Conservation (phyloP, 306 rosid species). For the Trifolium pratense region DNA sequence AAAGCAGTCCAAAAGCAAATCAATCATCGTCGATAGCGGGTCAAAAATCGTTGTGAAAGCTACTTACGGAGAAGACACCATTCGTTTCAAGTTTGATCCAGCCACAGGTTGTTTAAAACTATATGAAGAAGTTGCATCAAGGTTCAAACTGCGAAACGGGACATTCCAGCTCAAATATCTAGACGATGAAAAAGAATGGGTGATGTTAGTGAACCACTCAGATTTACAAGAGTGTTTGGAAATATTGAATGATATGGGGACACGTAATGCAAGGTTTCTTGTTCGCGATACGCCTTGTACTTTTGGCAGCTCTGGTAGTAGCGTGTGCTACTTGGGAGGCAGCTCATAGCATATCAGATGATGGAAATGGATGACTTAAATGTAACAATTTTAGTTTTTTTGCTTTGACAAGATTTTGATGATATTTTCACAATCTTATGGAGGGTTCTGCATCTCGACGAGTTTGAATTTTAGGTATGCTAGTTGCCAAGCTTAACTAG, state of each 20-base stretch:
- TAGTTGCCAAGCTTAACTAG: conserved; percentile 18
- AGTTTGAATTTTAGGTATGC: conserved; percentile 12
- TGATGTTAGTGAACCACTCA: conserved; percentile 68
- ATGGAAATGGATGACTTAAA: conserved; percentile 30
- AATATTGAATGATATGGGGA: conserved; percentile 65
- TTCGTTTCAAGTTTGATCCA: conserved; percentile 79
- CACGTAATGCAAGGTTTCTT: conserved; percentile 58
- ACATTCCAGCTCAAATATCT: conserved; percentile 76
- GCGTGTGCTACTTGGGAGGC: conserved; percentile 56
- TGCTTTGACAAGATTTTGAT: conserved; percentile 18
- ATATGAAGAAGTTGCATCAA: conserved; percentile 71
- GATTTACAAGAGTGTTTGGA: conserved; percentile 84
- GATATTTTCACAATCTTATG: conserved; percentile 21
- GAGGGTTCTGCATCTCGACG: conserved; percentile 27
- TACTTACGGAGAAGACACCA: conserved; percentile 66
- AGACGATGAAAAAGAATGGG: conserved; percentile 94
- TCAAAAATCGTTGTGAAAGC: conserved; percentile 74
- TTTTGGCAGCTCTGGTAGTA: conserved; percentile 69
- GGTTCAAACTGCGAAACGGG: conserved; percentile 73
- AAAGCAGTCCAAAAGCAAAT: conserved; percentile 49
- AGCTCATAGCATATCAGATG: conserved; percentile 45
- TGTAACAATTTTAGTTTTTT: conserved; percentile 2
- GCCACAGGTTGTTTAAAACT: conserved; percentile 60
- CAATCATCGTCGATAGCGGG: conserved; percentile 46
- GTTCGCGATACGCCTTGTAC: conserved; percentile 63